Percentiles rank a stretch among this genome's conserved stretches.
These are phyloP conservation scores for Cantharellus cinnabarinus DNA, from an alignment of 768 basidiomycete species.

Conservation along the genomic window DNA sequence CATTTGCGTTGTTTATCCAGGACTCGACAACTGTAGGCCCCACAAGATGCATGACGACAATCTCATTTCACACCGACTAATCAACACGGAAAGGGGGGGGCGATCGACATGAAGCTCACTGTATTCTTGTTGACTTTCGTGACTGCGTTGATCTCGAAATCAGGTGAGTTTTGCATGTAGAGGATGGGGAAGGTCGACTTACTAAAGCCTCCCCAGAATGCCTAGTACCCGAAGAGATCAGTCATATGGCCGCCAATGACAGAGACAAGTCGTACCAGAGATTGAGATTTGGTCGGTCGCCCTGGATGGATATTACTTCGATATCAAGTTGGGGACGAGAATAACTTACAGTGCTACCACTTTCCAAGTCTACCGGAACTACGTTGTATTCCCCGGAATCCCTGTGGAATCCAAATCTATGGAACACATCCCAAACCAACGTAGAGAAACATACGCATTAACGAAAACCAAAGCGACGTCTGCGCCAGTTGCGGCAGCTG, in stretches of 20 bases:
- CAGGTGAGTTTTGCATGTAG: neutral
- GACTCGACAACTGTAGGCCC: constrained; percentile 19
- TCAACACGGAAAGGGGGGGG: neutral
- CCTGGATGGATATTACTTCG: neutral
- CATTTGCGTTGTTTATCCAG: constrained; percentile 3
- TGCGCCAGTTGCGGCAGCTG: constrained; percentile 5
- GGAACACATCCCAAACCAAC: neutral
- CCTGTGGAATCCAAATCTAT: neutral
- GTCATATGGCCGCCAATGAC: neutral
- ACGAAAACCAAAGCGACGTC: constrained; percentile 14
- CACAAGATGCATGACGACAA: constrained; percentile 63
- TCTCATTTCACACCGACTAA: constrained; percentile 6
- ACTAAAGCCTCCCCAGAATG: neutral
- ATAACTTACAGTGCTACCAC: neutral
- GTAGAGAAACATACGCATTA: constrained; percentile 1
- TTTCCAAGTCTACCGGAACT: neutral
- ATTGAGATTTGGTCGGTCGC: neutral
- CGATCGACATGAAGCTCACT: neutral
- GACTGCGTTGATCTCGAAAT: constrained; percentile 17
- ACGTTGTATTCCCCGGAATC: neutral
- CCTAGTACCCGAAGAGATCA: neutral
- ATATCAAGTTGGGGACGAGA: neutral
- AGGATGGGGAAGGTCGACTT: neutral
- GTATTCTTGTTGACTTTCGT: constrained; percentile 56
- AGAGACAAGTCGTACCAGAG: neutral